phyloP scores from a whole-genome alignment of 257 asterid species.

The Forsythia viridissima region DNA sequence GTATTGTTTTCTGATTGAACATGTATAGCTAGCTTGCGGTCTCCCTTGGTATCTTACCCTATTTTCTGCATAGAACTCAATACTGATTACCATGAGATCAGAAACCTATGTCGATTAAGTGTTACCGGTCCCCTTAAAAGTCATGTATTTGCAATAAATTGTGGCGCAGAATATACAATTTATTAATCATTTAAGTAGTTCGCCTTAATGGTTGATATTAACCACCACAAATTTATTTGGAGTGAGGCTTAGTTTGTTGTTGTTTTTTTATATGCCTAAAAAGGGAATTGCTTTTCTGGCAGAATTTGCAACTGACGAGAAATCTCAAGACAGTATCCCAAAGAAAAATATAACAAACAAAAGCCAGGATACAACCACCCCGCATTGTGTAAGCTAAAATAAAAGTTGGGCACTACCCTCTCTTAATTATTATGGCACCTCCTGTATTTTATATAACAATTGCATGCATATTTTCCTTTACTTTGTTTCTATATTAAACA shows the following conservation, averaged over 20 bases:
- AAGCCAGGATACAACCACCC: slow-evolving; percentile 11
- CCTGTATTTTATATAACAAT: not conserved
- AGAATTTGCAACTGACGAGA: slow-evolving; percentile 18
- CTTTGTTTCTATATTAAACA: too few species aligned
- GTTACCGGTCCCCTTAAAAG: not conserved
- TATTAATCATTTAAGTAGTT: not conserved
- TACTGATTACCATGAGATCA: too few species aligned
- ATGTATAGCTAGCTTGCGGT: not conserved
- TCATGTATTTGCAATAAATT: not conserved
- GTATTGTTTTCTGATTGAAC: not conserved
- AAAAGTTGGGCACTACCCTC: not conserved
- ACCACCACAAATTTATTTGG: not conserved
- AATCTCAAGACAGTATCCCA: slow-evolving; percentile 9
- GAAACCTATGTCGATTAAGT: not conserved
- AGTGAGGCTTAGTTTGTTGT: not conserved
- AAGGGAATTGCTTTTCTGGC: not conserved
- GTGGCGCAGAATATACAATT: not conserved
- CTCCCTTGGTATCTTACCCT: not conserved
- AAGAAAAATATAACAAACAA: slow-evolving; percentile 10
- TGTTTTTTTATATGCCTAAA: not conserved
- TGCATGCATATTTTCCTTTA: not conserved
- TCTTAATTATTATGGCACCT: too few species aligned
- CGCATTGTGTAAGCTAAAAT: slow-evolving; percentile 23
- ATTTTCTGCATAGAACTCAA: not conserved
- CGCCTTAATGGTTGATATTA: not conserved